Base-by-base conservation (phyloP, 31 red algal species). In the Porphyra umbilicalis region DNA sequence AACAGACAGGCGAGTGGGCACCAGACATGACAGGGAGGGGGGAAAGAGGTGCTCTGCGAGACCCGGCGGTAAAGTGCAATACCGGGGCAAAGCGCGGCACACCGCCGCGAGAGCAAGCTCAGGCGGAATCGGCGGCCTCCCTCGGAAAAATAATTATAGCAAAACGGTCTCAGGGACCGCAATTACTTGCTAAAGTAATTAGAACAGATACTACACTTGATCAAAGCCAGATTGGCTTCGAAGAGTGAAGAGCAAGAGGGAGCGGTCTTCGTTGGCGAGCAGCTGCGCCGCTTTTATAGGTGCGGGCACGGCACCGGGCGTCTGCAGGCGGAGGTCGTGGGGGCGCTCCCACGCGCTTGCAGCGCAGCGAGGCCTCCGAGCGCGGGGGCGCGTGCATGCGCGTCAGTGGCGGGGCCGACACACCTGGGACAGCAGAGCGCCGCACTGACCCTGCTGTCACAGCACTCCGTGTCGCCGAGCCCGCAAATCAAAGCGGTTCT, bases 121-220 rank as follows among this genome's bases (percentile, higher is more conserved):
- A 46, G 30, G 71, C 57, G 57, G 57, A 85, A 79, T 68, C 39
- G 79, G 85, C 86, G 38, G 68, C 81, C 88, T 88, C 85, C 94
- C 90, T 88, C 67, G 83, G 89, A 96, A 96, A 96, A 96, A 96
- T 96, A 89, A 88, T 96, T 89, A 88, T 96, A 96, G 90, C 89
- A 96, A 89, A 86, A 83, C 90, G 88, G 82, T 88, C 94, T 89
- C 85, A 85, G 89, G 94, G 89, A 92, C 86, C 94, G 86, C 89
- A 96, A 90, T 90, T 92, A 96, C 87, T 90, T 96, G 94, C 90
- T 96, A 96, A 85, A 96, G 88, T 96, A 90, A 88, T 90, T 96
- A 96, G 91, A 96, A 96, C 94, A 96, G 94, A 96, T 96, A 96
- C 94, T 96, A 96, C 94, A 96, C 94, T 92, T 96, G 91, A 96